Evolutionary conservation across 352 stramenopile genomes (phyloP), one percentile per base, ranked within the genome.

Genomic region (Phytophthora macrochlamydospora): DNA sequence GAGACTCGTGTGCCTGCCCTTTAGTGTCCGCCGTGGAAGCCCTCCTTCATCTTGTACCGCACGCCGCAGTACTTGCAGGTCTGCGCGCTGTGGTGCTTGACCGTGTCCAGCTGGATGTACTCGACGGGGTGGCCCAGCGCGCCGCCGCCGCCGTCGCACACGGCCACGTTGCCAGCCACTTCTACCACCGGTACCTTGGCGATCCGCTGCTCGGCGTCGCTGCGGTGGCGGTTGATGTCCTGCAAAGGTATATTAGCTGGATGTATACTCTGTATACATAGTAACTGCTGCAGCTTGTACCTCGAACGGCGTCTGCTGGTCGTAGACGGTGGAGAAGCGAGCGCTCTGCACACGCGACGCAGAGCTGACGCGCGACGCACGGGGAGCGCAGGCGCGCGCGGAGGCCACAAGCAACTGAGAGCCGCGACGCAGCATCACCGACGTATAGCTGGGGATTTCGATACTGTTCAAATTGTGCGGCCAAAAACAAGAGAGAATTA

Each of bases 111-210:
- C 64, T 97, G 83, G 56, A 98, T 98, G 84, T 96, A 98, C 74
- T 99, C 96, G 59, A 99, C 62, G 42, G 97, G 97, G 85, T 99
- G 97, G 51, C 97, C 97, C 35, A 99, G 81, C 24, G 95, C 91
- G 18, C 97, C 97, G 60, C 95, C 96, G 52, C 97, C 97, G 45
- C 97, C 96, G 71, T 99, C 96, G 67, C 97, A 99, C 62, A 98
- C 87, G 3, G 97, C 96, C 48, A 97, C 83, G 63, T 90, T 78
- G 53, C 86, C 81, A 24, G 95, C 93, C 43, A 99, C 90, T 67
- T 98, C 87, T 44, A 99, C 92, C 18, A 97, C 75, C 8, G 90
- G 83, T 18, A 98, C 79, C 64, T 95, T 49, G 50, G 85, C 87
- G 56, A 98, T 95, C 52, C 92, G 85, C 59, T 86, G 63, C 75